Evolutionary conservation across 495 filamentous ascomycete genomes (phyloP), one percentile per base, ranked within the genome.

Genomic region (Penicillium coffeae): DNA sequence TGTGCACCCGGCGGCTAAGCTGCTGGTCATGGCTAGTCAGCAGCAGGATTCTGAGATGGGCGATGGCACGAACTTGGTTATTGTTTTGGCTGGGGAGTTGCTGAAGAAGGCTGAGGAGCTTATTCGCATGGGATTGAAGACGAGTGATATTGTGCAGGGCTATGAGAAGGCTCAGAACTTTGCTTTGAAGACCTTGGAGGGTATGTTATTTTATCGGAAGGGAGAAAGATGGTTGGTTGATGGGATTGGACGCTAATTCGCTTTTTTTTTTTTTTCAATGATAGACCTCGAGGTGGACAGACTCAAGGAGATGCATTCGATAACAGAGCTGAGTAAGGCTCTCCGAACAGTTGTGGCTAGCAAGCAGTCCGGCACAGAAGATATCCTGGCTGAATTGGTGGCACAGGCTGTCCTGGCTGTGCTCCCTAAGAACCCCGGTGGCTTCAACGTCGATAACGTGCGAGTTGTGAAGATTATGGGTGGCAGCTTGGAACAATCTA

Each of bases 391-490:
- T 42, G 69, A 79, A 15, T 73, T 97, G 54, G 92, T 99, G 45
- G 84, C 94, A 30, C 90, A 96, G 74, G 94, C 92, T 21, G 89
- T 97, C 19, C 82, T 96, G 42, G 83, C 89, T 41, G 94, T 99
- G 3, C 80, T 97, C 38, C 94, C 94, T 50, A 97, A 96, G 76
- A 94, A 97, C 74, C 87, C 94, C n/a, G 66, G 76, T 64, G 96
- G 96, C 75, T 99, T 99, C 77, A 99, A 97, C 71, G 94, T 99
- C 55, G 94, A 99, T 76, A 99, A 97, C 64, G 84, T 99, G 54
- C 89, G 94, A 41, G 94, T 99, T 49, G 94, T 99, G 48, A 99
- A 99, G 77, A 97, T 99, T 57, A 96, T 99, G 94, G 94, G 94
- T 54, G 93, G 94, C 49, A 88, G 84, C 63, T 76, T 97, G 61